A percentile compares a stretch with the other conserved stretches of the same genome.
These are phyloP conservation scores for Ophiocordyceps unilateralis DNA, from an alignment of 2,329 filamentous ascomycete species.

Conservation along the genomic window DNA sequence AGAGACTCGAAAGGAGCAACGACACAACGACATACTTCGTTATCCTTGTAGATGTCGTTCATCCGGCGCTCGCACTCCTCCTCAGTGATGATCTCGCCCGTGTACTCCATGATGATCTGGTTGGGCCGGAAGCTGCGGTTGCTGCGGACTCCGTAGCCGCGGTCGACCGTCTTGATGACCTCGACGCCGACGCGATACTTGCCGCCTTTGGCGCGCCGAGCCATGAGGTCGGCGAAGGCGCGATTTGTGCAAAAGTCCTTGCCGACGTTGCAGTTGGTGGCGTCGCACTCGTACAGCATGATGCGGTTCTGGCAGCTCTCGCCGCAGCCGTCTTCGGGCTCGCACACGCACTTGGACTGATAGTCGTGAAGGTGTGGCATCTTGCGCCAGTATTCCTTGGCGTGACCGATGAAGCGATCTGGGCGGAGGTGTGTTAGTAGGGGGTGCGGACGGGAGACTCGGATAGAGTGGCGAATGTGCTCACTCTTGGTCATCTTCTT, in stretches of 20 bases:
- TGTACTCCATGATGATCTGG: conserved; percentile 97
- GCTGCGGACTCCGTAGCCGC: conserved; percentile 81
- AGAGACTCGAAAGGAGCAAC: too few relatives aligned
- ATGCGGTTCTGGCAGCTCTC: conserved; percentile 87
- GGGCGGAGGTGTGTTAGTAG: conserved; percentile 6
- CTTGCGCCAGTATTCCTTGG: conserved; percentile 65
- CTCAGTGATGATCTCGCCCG: conserved; percentile 92
- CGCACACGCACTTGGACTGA: conserved; percentile 63
- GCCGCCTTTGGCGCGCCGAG: conserved; percentile 59
- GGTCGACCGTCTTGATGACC: conserved; percentile 75
- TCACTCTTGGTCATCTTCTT: conserved; percentile 79
- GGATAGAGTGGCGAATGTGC: too few relatives aligned
- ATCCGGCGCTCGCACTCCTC: conserved; percentile 85
- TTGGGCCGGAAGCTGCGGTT: conserved; percentile 75
- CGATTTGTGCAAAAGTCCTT: conserved; percentile 67
- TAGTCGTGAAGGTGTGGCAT: conserved; percentile 57
- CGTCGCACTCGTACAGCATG: conserved; percentile 95
- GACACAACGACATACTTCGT: conserved; percentile 60
- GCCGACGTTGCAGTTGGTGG: conserved; percentile 69
- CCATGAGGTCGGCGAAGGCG: conserved; percentile 64
- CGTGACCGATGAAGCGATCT: conserved; percentile 86
- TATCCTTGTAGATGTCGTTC: conserved; percentile 85
- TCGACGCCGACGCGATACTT: conserved; percentile 89
- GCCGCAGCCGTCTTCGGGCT: conserved; percentile 60
- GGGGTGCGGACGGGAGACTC: too few relatives aligned